Evolutionary conservation across 2,329 filamentous ascomycete species (phyloP), one percentile per base, ranked within the genome.

Genomic region (Cladophialophora immunda): DNA sequence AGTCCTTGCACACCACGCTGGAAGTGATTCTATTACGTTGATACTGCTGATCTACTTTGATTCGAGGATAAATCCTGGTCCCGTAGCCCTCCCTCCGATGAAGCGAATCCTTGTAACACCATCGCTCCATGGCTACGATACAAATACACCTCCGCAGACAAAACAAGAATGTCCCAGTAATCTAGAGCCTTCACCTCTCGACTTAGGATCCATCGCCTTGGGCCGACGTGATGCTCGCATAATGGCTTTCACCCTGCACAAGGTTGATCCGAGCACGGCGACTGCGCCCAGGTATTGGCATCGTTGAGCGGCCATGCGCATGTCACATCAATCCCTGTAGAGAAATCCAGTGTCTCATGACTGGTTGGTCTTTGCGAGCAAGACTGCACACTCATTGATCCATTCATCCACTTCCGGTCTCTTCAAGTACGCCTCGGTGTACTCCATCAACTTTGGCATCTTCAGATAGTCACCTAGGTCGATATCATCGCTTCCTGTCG

Each of bases 381-480:
- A 53, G 34, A 52, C 58, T 3, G 68, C 68, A 61, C 68, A 70
- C 25, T 68, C 63, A 13, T 59, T 25, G 34, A 69, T 60, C 58
- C 54, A 52, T n/a, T 34, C 32, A 32, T 65, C 58, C 8, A 70
- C 55, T n/a, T 64, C 47, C 1, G 58, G 38, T 22, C 52, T 47
- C 41, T 56, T 54, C 32, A 71, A 29, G 54, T 70, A 71, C n/a
- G n/a, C 45, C 11, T 70, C 57, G 4, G 69, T 71, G 38, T 66
- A 67, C 8, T 65, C 38, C 5, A 57, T 32, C 29, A 70, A 53
- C n/a, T 30, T 54, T 1, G 62, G 58, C 63, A 68, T 70, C n/a
- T 62, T 58, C 22, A 66, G 29, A 54, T 70, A 70, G 32, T 70
- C 68, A 32, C 32, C 66, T 29, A 70, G 45, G 4, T 64, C 60